Conservation (phyloP, 2,329 filamentous ascomycete genomes). For the Stemphylium lycopersici region DNA sequence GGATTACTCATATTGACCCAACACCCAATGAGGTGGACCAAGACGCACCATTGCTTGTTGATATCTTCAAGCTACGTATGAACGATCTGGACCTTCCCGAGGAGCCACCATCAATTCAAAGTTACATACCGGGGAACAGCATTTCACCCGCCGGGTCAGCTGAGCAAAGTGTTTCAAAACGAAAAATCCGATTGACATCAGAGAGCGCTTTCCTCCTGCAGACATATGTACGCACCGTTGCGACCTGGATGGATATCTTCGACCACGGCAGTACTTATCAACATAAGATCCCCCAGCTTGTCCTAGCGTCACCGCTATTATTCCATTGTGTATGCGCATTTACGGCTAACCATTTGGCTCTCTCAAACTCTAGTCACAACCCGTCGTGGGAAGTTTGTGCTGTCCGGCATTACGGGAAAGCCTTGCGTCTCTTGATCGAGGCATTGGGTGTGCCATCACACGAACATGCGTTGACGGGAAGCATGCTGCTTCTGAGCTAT, state of each 20-base stretch:
- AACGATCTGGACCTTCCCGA: constrained; percentile 27
- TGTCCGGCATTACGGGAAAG: constrained; percentile 38
- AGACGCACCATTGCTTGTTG: constrained; percentile 15
- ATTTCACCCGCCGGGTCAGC: constrained; percentile 18
- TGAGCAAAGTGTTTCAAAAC: constrained; percentile 1
- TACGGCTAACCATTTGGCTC: constrained; percentile 43
- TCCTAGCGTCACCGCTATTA: constrained; percentile 37
- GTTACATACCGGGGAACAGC: constrained; percentile 14
- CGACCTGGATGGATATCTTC: constrained; percentile 46
- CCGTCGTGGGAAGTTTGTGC: constrained; percentile 40
- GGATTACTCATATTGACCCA: constrained; percentile 7
- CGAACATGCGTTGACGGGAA: constrained; percentile 41
- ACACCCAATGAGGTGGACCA: constrained; percentile 4
- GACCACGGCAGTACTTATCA: constrained; percentile 41
- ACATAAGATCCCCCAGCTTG: constrained; percentile 34
- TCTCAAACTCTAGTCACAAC: constrained; percentile 30
- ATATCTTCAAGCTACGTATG: constrained; percentile 36
- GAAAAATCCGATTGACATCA: constrained; percentile 25
- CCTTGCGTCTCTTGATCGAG: constrained; percentile 38
- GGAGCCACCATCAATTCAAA: constrained; percentile 15
- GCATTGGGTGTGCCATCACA: constrained; percentile 33
- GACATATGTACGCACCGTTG: constrained; percentile 41
- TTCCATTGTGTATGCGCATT: constrained; percentile 45
- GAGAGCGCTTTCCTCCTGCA: constrained; percentile 43
- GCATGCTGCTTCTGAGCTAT: constrained; percentile 44